Base-by-base conservation (phyloP, 306 rosid species). In the Begonia fuchsioides region DNA sequence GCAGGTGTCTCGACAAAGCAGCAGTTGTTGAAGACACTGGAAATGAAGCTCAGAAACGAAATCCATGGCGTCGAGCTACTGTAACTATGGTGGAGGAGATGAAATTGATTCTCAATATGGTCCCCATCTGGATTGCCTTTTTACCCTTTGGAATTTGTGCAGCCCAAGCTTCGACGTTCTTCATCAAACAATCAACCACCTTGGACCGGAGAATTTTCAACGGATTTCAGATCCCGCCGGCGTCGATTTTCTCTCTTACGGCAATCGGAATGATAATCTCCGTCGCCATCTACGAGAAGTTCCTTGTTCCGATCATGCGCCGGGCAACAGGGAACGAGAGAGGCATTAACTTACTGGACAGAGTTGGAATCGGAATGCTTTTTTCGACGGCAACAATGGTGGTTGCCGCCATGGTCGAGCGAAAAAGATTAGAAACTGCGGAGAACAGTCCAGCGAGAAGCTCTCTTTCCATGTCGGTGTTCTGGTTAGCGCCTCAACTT, bases 1-100 rank as follows among this genome's bases (percentile, higher is more conserved):
- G 18, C 61, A 88, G 97, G 55, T 88, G 84, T 74, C 76, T 88
- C 17, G 93, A 88, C 95, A 84, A 76, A 63, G 97, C 97, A 10
- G 97, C 97, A 0, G 68, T 84, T 53, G 15, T 78, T 17, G 81
- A 66, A 47, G 55, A 67, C 26, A 53, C 52, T 3, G 65, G 53
- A 41, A 46, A 65, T 49, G 39, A 32, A 50, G 57, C 43, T 10
- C 79, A 63, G 58, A 81, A 74, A 55, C 68, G 67, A 47, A 70
- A 71, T 56, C 82, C 90, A 0, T 90, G 94, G 92, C 70, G 66
- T 52, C 78, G 84, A 9, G 76, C 80, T 43, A 81, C 80, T 0
- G 78, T 84, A 20, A 81, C 94, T 0, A 76, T 54, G 57, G 79
- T 90, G 12, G 97, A 90, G 68, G 97, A 90, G 67, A 57, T 79